phyloP scores from a whole-genome alignment of 2,329 filamentous ascomycete genomes.

The Trichophyton equinum region DNA sequence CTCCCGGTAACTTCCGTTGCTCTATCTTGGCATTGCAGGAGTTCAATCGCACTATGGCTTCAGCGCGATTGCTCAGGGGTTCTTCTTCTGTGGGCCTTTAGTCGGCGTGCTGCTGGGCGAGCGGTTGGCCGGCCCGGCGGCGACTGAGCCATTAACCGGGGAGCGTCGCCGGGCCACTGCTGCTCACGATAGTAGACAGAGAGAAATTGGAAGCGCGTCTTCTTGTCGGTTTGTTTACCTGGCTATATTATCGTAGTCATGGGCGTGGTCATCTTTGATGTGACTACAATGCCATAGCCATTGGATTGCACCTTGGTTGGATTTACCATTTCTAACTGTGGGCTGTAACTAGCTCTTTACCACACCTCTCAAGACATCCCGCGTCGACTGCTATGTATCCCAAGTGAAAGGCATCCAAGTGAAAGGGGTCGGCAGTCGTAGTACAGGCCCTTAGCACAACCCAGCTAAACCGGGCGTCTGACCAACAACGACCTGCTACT shows the following conservation, averaged over 20 bases:
- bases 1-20: not conserved
- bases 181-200: not conserved
- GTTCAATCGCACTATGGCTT: conserved; percentile 16
- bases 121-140: conserved; percentile 15
- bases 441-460: too few relatives aligned
- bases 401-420: not conserved
- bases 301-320: not conserved
- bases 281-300: not conserved
- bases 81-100: conserved; percentile 18
- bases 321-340: not conserved
- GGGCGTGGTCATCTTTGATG: not conserved
- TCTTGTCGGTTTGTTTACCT: not conserved
- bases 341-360: not conserved
- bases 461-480: too few relatives aligned
- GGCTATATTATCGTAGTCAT: not conserved
- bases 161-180: not conserved
- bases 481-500: too few relatives aligned
- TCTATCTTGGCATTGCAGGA: not conserved
- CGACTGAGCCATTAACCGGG: conserved; percentile 11
- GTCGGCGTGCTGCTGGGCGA: conserved; percentile 17
- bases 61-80: conserved; percentile 16
- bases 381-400: not conserved
- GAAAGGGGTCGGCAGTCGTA: too few relatives aligned
- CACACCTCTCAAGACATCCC: not conserved
- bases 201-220: not conserved